phyloP scores from a whole-genome alignment of 345 rosid genomes.

The Citrus glauca region DNA sequence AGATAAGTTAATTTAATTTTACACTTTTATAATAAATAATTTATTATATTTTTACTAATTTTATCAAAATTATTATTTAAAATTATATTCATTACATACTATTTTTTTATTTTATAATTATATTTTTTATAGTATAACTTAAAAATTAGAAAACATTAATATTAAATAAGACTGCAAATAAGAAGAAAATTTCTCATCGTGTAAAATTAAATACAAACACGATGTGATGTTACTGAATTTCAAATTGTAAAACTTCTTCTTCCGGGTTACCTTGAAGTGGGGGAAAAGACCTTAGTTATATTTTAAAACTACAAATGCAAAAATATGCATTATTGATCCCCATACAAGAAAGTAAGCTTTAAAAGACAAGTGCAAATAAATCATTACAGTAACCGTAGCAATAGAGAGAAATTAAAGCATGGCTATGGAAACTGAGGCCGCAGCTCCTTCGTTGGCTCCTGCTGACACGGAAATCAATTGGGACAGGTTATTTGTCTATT shows the following conservation, averaged over 20 bases:
- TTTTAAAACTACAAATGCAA: too few relatives aligned
- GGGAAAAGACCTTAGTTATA: not conserved
- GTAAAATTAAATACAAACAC: not conserved
- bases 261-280: not conserved
- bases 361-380: too few relatives aligned
- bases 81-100: too few relatives aligned
- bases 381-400: not conserved
- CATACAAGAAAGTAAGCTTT: too few relatives aligned
- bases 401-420: not conserved
- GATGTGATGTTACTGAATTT: not conserved
- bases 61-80: too few relatives aligned
- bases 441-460: constrained; percentile 34
- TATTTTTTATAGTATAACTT: too few relatives aligned
- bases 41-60: too few relatives aligned
- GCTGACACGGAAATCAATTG: constrained; percentile 63
- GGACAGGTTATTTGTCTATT: constrained; percentile 32
- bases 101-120: too few relatives aligned
- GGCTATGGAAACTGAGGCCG: constrained; percentile 36
- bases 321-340: not conserved
- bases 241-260: not conserved
- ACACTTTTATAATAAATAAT: too few relatives aligned
- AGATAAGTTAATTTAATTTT: too few relatives aligned
- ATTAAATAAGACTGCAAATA: not conserved
- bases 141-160: too few relatives aligned
- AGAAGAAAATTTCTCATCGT: not conserved